Percentiles rank a stretch among this genome's conserved stretches.
Conservation (phyloP, 192 early-diverging fungal species). For the Mortierella claussenii region DNA sequence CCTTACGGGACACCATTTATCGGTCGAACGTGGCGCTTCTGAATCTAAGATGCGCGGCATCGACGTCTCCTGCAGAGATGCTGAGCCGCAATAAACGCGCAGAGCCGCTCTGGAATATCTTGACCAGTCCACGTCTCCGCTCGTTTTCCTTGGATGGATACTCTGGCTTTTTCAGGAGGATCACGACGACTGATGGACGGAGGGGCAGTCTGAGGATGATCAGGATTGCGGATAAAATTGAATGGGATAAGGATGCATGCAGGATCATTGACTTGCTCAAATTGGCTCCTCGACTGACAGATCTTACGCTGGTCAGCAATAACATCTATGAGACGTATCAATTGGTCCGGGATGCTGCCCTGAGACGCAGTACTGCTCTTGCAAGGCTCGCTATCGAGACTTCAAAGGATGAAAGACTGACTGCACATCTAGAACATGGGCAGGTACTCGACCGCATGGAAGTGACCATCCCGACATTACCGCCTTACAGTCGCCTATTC, state of each 20-base stretch:
- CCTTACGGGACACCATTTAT: conserved; percentile 12
- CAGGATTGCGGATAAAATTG: conserved; percentile 6
- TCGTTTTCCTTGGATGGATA: conserved; percentile 11
- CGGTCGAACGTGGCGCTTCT: conserved; percentile 10
- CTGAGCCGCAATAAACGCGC: conserved; percentile 15
- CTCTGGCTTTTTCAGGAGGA: conserved; percentile 1
- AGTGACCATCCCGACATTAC: background rate
- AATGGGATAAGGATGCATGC: conserved; percentile 16
- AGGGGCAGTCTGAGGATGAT: background rate
- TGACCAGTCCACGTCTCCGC: conserved; percentile 1
- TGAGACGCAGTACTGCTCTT: background rate
- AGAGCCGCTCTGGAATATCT: conserved; percentile 15
- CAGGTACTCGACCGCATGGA: background rate
- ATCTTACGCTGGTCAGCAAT: conserved; percentile 1
- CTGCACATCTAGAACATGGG: conserved; percentile 4
- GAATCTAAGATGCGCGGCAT: background rate
- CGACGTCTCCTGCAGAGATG: background rate
- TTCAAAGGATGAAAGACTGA: background rate
- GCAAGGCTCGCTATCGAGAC: background rate
- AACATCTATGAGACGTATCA: conserved; percentile 9
- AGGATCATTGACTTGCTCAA: conserved; percentile 11
- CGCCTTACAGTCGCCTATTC: conserved; percentile 3
- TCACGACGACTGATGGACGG: background rate
- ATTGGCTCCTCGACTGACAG: conserved; percentile 5
- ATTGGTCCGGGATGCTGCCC: background rate